Base-by-base conservation (phyloP, 805 yeast species). In the Kodamaea hsintzibuensis region DNA sequence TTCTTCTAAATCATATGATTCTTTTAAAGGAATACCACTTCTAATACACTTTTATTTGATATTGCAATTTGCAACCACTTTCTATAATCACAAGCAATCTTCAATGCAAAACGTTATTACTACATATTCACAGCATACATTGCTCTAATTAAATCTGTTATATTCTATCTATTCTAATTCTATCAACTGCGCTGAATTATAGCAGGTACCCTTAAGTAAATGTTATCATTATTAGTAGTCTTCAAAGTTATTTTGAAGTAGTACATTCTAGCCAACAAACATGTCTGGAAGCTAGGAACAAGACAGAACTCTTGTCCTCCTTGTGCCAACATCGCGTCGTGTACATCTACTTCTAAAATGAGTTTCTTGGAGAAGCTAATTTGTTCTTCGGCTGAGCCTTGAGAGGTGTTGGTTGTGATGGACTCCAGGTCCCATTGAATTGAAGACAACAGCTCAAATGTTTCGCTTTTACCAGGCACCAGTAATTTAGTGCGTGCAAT, bases 261-360 rank as follows among this genome's bases (percentile, higher is more conserved):
- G 55, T 74, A 74, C 37, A 73, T 44, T 37, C 79, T 59, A 2
- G 74, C 69, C 47, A 70, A 35, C 42, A 63, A 60, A 53, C 79
- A 74, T 13, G 59, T 58, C 57, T 74, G 79, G 60, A 74, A 74
- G 45, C 70, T 74, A 2, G 79, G 79, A 14, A 73, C 65, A 33
- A 74, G 57, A 51, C 70, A 65, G 50, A 70, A 72, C 12, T 71
- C 67, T 19, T 61, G 60, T 7, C 60, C 62, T 17, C 59, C 57
- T n/a, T 51, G 50, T 49, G 49, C 22, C 12, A 19, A 16, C 12
- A 39, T 27, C 2, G 68, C 69, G 33, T 67, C 61, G 16, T 62
- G 55, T 6, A 71, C 55, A 51, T 74, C 74, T 14, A 73, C 56
- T 3, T 56, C 53, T 9, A 71, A 49, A 13, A 62, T 51, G 44